Evolutionary conservation across 371 early-diverging fungal genomes (phyloP), one percentile per base, ranked within the genome.

Genomic region (Globomyces sp.): DNA sequence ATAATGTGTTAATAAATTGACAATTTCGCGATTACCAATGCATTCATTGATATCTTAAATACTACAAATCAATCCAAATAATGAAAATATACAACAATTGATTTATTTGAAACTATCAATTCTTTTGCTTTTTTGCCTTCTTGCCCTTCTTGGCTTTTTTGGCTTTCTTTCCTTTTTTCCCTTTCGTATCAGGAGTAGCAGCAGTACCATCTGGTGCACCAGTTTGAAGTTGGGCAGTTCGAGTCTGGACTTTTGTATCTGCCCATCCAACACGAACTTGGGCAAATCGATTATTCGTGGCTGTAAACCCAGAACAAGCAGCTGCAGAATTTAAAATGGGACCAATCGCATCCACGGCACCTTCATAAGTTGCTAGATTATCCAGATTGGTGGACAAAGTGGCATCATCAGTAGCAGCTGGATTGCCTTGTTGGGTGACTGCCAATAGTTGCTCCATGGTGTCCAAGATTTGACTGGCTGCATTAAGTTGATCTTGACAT

Each of bases 241-340:
- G 34, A 41, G 55, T 55, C 40, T 55, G 55, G 3, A 41, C 55
- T 37, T 55, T 55, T 5, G 39, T 39, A 6, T 55, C 39, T 24
- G 55, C 55, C 55, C 55, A 55, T 39, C 55, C 55, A 39, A 55
- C 55, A 37, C 55, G 34, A 39, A 55, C 55, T 8, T 55, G 34
- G 24, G 55, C 55, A 13, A 55, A 55, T 55, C 40, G 55, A 5
- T 55, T 36, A 6, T 55, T 36, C 8, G 39, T 39, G 40, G 39
- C 39, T 3, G 40, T 5, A 41, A 6, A 55, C 8, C 40, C 40
- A 6, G 34, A 41, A 13, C 55, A 55, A 39, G 55, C 55, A 5
- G 55, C 55, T 3, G 55, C 55, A n/a, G 55, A 36, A n/a, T 55
- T 55, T n/a, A 55, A 2, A 39, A 41, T 36, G 0, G 55, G 55